Evolutionary conservation across 495 filamentous ascomycete species (phyloP), one percentile per base, ranked within the genome.

Genomic region (Podospora bellae-mahoneyi): DNA sequence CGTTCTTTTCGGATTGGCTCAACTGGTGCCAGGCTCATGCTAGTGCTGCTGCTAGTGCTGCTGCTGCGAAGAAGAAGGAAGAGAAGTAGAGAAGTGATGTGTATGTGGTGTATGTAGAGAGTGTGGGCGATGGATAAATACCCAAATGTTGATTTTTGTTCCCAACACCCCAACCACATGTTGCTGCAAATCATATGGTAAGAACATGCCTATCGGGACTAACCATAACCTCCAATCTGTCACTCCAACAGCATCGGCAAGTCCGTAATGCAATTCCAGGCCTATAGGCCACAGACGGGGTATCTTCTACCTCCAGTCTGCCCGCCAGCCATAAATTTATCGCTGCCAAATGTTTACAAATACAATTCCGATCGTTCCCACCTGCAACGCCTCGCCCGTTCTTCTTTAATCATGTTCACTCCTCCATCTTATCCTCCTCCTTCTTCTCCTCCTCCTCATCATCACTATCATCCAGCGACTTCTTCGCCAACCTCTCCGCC

Each of bases 401-500:
- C 19, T 54, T 44, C 15, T 63, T 44, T 32, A 6, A 34, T 60
- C 53, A 19, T 26, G 71, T 79, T 84, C 13, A 92, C 81, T 92
- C 90, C 79, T 92, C 87, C 90, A 92, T 92, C 78, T 88, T 89
- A 71, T 91, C 88, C 32, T 83, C 84, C 30, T 80, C 73, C 74
- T 84, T 63, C 28, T 27, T 63, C 27, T 27, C 79, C 71, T 84
- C 81, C 73, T 83, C 82, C 7, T 92, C 89, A 53, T 92, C 91
- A 20, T 90, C 88, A 53, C 92, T 90, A 66, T 90, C 91, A 19
- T 91, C 90, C 74, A 93, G 78, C 39, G 86, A 83, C 82, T 88
- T 89, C 84, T 92, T 93, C n/a, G 92, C 92, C 70, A 89, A 83
- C 75, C 84, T 87, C 84, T 97, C 94, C 16, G 96, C 95, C 82